Evolutionary conservation across 2,329 filamentous ascomycete species (phyloP), one percentile per base, ranked within the genome.

Genomic region (Cladobotryum mycophilum): DNA sequence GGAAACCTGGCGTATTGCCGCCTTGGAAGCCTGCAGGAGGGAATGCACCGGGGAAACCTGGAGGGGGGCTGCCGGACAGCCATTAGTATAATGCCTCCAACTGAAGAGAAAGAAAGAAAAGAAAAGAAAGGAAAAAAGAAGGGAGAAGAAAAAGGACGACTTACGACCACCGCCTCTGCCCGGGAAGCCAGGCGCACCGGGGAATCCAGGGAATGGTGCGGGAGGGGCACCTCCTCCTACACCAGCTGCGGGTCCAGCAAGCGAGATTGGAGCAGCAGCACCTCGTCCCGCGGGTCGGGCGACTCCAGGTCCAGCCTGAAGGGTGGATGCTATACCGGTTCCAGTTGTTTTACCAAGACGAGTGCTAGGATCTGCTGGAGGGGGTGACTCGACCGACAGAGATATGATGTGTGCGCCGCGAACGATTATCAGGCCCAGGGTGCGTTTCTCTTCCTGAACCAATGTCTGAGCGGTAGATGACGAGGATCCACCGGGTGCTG

Each of bases 361-460:
- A 45, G 92, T 84, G 61, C 90, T 89, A 49, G 93, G 92, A 64
- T 99, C 93, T 62, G 91, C 89, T 9, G 95, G 92, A 43, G 93
- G 93, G 49, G 93, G 92, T 52, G 92, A 95, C 66, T 99, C 95
- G 56, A 96, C 91, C 8, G 92, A 95, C 55, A 95, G 82, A 18
- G 91, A 96, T 56, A 99, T 88, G 56, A 99, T 93, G 61, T 96
- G 88, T 51, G 91, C 89, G 63, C 93, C 93, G 63, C 93, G 89
- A 56, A 99, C 82, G 61, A 99, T 99, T 15, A 89, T 91, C 57
- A 99, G 79, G 52, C 93, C 93, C 35, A 99, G 82, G n/a, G 90
- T 95, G 64, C 93, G 86, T 79, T 97, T 97, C 75, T 97, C 93
- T 73, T 99, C 92, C 13, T 86, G 84, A 73, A 96, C 90, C 61